These are phyloP conservation scores for Tolypocladium pustulatum DNA, from an alignment of 2,329 filamentous ascomycete species.

Conservation along the genomic window DNA sequence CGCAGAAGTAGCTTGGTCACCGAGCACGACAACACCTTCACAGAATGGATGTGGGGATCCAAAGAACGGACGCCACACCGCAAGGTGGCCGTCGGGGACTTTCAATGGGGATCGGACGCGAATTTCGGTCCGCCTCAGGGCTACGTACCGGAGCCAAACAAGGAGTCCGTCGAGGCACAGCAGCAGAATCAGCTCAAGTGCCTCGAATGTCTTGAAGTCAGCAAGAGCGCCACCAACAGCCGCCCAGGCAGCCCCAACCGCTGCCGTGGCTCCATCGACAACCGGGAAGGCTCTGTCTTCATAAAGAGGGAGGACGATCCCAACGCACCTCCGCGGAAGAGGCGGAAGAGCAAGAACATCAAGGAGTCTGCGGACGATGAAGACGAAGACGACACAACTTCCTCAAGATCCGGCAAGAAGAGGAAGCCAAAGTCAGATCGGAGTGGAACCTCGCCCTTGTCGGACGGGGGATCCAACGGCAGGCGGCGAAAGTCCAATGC, in stretches of 20 bases:
- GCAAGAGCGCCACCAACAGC: slow-evolving; percentile 48
- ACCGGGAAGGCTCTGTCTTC: slow-evolving; percentile 10
- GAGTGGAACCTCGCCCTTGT: slow-evolving; percentile 18
- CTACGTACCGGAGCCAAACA: slow-evolving; percentile 46
- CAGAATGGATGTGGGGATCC: slow-evolving; percentile 29
- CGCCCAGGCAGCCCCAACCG: slow-evolving; percentile 43
- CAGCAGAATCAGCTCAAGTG: slow-evolving; percentile 44
- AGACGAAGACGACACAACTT: slow-evolving; percentile 24
- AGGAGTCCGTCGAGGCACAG: slow-evolving; percentile 48
- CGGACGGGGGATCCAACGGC: slow-evolving; percentile 22
- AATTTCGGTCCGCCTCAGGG: slow-evolving; percentile 47
- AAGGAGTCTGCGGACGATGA: slow-evolving; percentile 31
- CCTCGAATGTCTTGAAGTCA: slow-evolving; percentile 46
- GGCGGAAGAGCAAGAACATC: slow-evolving; percentile 42
- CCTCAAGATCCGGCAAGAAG: slow-evolving; percentile 26
- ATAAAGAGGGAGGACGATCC: slow-evolving; percentile 23
- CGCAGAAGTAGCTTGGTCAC: slow-evolving; percentile 18
- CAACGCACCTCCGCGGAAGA: slow-evolving; percentile 36
- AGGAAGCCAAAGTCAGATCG: slow-evolving; percentile 37
- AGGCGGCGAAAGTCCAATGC: slow-evolving; percentile 41
- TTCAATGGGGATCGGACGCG: slow-evolving; percentile 61
- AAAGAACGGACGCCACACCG: slow-evolving; percentile 17
- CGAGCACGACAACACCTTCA: slow-evolving; percentile 26
- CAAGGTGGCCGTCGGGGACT: slow-evolving; percentile 29
- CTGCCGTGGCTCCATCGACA: slow-evolving; percentile 7